Percentiles rank a stretch among this genome's conserved stretches.
Evolutionary conservation across 352 stramenopile species (phyloP).

Genomic region (Phytopythium chamaehyphon): DNA sequence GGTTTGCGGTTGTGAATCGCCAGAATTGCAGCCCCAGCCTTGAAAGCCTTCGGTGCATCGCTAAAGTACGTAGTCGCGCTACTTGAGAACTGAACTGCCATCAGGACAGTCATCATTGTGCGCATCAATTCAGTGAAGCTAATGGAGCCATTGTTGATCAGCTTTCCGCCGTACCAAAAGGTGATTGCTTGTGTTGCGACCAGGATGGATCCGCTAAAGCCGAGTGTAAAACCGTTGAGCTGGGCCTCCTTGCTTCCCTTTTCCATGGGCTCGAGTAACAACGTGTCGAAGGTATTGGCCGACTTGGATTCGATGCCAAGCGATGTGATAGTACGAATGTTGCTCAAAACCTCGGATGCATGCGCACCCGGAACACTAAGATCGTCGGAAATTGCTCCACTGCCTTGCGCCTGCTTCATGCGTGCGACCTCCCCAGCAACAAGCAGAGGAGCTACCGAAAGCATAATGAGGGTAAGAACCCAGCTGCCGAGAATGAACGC

Average conservation of each 20-base stretch:
- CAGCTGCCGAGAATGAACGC: slow-evolving; percentile 64
- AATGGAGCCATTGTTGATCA: slow-evolving; percentile 33
- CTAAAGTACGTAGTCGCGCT: slow-evolving; percentile 18
- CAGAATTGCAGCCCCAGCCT: slow-evolving; percentile 38
- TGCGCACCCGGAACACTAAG: slow-evolving; percentile 30
- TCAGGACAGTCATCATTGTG: slow-evolving; percentile 56
- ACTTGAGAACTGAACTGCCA: slow-evolving; percentile 35
- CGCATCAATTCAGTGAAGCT: slow-evolving; percentile 41
- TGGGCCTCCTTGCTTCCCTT: slow-evolving; percentile 29
- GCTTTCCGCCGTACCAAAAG: slow-evolving; percentile 60
- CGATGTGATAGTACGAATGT: slow-evolving; percentile 42
- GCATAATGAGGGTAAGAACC: slow-evolving; percentile 65
- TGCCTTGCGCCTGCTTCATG: slow-evolving; percentile 28
- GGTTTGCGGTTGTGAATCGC: slow-evolving; percentile 26
- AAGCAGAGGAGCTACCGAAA: slow-evolving; percentile 57
- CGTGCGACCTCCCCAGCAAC: slow-evolving; percentile 33
- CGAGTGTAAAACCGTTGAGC: slow-evolving; percentile 45
- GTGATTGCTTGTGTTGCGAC: slow-evolving; percentile 47
- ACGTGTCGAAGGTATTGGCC: slow-evolving; percentile 12
- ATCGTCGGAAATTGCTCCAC: slow-evolving; percentile 17
- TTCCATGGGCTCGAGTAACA: slow-evolving; percentile 21
- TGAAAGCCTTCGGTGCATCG: slow-evolving; percentile 67
- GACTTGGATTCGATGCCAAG: slow-evolving; percentile 35
- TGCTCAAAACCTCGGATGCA: slow-evolving; percentile 41
- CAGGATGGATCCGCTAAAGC: slow-evolving; percentile 64